Conservation (phyloP, 139 green algal genomes). For the Chara braunii region DNA sequence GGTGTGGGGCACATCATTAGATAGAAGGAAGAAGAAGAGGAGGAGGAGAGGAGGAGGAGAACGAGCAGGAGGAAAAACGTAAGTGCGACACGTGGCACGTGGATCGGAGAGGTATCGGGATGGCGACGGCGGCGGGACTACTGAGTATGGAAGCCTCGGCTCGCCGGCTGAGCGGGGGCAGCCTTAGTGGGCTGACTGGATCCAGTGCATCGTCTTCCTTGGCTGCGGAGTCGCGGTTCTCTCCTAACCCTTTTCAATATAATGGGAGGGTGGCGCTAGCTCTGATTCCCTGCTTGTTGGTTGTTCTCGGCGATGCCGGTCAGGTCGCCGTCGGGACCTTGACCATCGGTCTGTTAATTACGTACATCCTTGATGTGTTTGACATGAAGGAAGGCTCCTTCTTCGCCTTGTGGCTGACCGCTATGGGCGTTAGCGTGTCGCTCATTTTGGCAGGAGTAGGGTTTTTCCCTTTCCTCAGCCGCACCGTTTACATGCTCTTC, state of each 20-base stretch:
- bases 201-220: no score
- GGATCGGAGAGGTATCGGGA: no score
- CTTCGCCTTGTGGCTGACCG: constrained; percentile 62
- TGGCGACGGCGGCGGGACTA: no score
- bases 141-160: no score
- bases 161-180: no score
- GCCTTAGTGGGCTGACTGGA: no score
- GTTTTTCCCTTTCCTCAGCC: neutral
- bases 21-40: no score
- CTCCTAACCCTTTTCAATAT: constrained; percentile 32
- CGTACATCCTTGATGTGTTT: constrained; percentile 83
- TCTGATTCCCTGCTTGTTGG: constrained; percentile 65
- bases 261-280: constrained; percentile 54
- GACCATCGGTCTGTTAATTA: constrained; percentile 57
- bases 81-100: no score
- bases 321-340: constrained; percentile 51
- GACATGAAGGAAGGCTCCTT: constrained; percentile 70
- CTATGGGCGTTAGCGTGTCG: constrained; percentile 53
- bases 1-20: no score
- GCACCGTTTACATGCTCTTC: constrained; percentile 15
- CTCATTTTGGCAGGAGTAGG: constrained; percentile 42
- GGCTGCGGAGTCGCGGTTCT: constrained; percentile 7
- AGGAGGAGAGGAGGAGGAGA: no score
- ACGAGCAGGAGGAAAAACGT: no score
- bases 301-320: constrained; percentile 65